Evolutionary conservation across 306 rosid species (phyloP).

Genomic region (Biancaea sappan): DNA sequence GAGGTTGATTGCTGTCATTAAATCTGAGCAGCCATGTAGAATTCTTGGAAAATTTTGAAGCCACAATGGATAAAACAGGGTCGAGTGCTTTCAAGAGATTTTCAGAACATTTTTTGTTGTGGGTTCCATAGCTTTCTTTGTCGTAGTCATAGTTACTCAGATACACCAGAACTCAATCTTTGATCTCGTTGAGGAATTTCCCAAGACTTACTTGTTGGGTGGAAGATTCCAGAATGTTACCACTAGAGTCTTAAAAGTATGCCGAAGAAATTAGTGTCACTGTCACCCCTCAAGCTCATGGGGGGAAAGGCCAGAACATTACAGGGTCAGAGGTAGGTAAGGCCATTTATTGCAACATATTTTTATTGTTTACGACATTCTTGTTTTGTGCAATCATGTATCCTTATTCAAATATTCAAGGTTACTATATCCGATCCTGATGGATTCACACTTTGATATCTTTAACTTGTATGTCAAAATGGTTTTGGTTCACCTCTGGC

Average conservation of each 20-base stretch:
- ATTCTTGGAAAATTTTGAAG: not conserved
- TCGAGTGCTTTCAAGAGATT: conserved; percentile 4
- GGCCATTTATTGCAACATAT: not conserved
- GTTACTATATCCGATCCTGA: not conserved
- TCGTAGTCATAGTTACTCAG: not conserved
- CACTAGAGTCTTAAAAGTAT: not conserved
- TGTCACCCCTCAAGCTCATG: not conserved
- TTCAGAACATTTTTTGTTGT: conserved; percentile 4
- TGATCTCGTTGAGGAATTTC: not conserved
- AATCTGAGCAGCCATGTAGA: not conserved
- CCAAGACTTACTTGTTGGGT: not conserved
- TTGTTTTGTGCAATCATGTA: not conserved
- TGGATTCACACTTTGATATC: not conserved
- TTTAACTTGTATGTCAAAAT: not conserved
- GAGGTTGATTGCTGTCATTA: not conserved
- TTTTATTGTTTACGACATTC: not conserved
- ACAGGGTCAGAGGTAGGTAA: conserved; percentile 27
- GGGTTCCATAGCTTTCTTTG: not conserved
- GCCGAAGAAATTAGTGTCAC: not conserved
- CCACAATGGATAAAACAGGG: conserved; percentile 3
- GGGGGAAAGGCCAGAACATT: not conserved
- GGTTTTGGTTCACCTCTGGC: not conserved
- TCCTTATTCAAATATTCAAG: not conserved
- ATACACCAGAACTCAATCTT: conserved; percentile 3
- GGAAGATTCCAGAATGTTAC: not conserved